Conservation (phyloP, 2,329 filamentous ascomycete species). For the Ceratocystis colombiana region DNA sequence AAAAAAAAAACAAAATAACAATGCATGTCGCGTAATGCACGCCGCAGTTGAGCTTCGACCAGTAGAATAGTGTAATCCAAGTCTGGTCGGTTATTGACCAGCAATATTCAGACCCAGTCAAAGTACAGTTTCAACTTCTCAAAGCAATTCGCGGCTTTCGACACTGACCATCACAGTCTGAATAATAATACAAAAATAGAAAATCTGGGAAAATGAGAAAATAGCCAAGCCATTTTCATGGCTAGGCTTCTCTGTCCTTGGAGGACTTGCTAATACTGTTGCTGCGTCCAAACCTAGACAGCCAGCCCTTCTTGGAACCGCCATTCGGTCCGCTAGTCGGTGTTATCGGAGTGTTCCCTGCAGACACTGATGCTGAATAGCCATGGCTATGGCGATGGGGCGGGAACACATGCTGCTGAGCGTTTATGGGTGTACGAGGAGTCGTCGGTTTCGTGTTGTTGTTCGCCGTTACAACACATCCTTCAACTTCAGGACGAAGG, state of each 20-base stretch:
- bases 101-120: not conserved
- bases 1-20: too few species aligned
- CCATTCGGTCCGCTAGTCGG: constrained; percentile 16
- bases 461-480: constrained; percentile 9
- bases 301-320: constrained; percentile 23
- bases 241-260: constrained; percentile 8
- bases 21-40: not conserved
- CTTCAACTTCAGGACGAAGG: not conserved
- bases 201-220: not conserved
- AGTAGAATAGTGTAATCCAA: not conserved
- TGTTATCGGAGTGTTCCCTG: constrained; percentile 18
- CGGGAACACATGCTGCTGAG: constrained; percentile 17
- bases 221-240: constrained; percentile 1
- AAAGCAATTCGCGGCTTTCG: not conserved
- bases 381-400: constrained; percentile 19
- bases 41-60: not conserved
- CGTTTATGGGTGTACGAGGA: constrained; percentile 18
- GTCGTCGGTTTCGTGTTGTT: constrained; percentile 11
- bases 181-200: constrained; percentile 17
- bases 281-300: constrained; percentile 25
- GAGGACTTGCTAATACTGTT: constrained; percentile 22
- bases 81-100: not conserved
- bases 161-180: not conserved
- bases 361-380: constrained; percentile 15
- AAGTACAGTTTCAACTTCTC: too few species aligned